Evolutionary conservation across 768 basidiomycete genomes (phyloP), one percentile per base, ranked within the genome.

Genomic region (Suillus occidentalis): DNA sequence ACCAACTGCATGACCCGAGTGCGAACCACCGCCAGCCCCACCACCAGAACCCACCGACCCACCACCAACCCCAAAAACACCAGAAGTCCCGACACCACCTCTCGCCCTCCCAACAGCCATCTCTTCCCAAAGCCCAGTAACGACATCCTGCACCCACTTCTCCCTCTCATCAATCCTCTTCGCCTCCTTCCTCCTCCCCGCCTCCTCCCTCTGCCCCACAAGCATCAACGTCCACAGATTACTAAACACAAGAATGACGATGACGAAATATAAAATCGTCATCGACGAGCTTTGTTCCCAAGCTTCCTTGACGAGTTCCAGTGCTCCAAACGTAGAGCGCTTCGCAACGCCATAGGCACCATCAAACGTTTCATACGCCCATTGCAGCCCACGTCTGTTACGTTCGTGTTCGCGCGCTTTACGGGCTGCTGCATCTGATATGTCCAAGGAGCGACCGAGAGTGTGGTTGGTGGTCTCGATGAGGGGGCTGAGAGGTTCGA

Each of bases 291-390:
- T 88, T 70, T 91, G 86, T 62, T 92, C 91, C 91, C 90, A 91
- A 0, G 87, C 87, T 71, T 95, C 93, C 61, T 77, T 80, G 64
- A 95, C 80, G 50, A 95, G 87, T 79, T 94, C 93, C 65, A 94
- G 72, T 31, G 90, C 89, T 22, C 87, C 91, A 55, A 77, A 81
- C 50, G 90, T 85, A 66, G 90, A 92, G 72, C 87, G 86, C 71
- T 78, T 80, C 37, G 86, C 92, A 66, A 95, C 92, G 67, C 84
- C 82, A 65, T 79, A 83, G 2, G 93, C 89, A 12, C 91, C 93
- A 37, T 88, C 89, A 74, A 92, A 84, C 56, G 93, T 95, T 68
- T 95, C 93, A 79, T 87, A 91, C 3, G 92, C 92, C 93, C 93
- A 95, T 71, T 95, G 93, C 67, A 94, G 77, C 0, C 87, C 87